phyloP scores from a whole-genome alignment of 768 basidiomycete species.

The Chiua virens region DNA sequence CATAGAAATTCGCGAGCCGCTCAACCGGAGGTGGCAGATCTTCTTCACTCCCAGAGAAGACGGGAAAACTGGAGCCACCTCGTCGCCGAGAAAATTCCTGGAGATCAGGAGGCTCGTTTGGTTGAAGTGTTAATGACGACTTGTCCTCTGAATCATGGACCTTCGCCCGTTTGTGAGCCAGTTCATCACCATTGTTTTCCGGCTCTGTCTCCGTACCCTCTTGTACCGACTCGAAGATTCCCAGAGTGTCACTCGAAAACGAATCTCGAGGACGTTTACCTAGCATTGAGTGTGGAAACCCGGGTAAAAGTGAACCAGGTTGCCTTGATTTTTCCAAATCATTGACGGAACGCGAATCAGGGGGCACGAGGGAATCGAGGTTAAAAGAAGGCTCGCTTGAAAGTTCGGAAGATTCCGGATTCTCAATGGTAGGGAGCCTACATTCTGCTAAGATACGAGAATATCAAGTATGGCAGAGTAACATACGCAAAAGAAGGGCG shows the following conservation, averaged over 20 bases:
- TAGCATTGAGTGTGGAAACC: conserved; percentile 46
- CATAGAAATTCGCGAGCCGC: conserved; percentile 52
- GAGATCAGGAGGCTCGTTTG: conserved; percentile 17
- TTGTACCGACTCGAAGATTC: conserved; percentile 42
- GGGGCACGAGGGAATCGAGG: conserved; percentile 11
- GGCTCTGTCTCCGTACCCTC: conserved; percentile 41
- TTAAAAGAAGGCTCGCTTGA: conserved; percentile 23
- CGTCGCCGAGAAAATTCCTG: conserved; percentile 20
- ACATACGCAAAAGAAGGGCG: conserved; percentile 27
- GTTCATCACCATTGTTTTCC: conserved; percentile 40
- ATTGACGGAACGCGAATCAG: conserved; percentile 7
- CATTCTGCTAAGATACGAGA: conserved; percentile 9
- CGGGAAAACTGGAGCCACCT: conserved; percentile 43
- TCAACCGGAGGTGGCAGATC: conserved; percentile 54
- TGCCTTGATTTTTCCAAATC: conserved; percentile 14
- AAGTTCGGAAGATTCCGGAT: conserved; percentile 16
- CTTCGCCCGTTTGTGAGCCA: conserved; percentile 55
- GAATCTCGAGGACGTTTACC: conserved; percentile 69
- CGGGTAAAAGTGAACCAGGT: conserved; percentile 30
- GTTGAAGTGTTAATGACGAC: conserved; percentile 10
- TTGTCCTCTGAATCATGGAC: conserved; percentile 28
- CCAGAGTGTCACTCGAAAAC: conserved; percentile 41
- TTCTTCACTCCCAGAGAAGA: conserved; percentile 44
- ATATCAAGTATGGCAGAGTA: not conserved
- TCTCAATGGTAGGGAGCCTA: conserved; percentile 23